These are phyloP conservation scores for Jackrogersella minutella DNA, from an alignment of 495 filamentous ascomycete species.

Conservation along the genomic window DNA sequence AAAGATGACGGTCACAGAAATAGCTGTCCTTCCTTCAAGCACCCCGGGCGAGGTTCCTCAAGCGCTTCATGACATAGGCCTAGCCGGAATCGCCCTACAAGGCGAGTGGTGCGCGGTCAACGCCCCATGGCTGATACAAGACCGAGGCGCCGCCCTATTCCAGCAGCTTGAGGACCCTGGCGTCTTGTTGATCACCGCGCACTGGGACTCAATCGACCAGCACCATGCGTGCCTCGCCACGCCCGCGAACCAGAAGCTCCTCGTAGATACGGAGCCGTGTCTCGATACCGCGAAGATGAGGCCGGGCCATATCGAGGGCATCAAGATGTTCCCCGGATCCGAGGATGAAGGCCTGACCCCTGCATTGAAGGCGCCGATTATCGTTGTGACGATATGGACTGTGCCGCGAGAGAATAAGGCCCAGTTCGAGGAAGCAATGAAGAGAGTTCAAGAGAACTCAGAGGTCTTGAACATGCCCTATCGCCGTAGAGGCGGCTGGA, in stretches of 20 bases:
- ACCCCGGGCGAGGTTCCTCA: neutral
- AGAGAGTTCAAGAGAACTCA: neutral
- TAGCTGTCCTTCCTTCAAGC: neutral
- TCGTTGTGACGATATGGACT: conserved; percentile 3
- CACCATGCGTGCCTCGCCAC: neutral
- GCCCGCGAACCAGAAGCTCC: conserved; percentile 4
- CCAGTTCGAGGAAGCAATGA: conserved; percentile 2
- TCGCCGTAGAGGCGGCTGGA: conserved; percentile 16
- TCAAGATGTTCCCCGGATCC: neutral
- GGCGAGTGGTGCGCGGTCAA: conserved; percentile 11
- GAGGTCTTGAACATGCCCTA: neutral
- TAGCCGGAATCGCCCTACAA: neutral
- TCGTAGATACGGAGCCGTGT: neutral
- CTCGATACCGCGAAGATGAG: neutral
- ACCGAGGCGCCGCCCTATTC: conserved; percentile 7
- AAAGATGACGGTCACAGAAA: conserved; percentile 9
- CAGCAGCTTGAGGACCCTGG: conserved; percentile 7
- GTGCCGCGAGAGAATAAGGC: neutral
- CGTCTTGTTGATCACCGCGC: neutral
- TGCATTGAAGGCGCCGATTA: neutral
- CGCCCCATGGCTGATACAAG: conserved; percentile 7
- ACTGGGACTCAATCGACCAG: conserved; percentile 15
- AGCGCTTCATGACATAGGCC: neutral
- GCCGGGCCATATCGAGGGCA: neutral
- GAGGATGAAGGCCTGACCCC: conserved; percentile 4